These are phyloP conservation scores for Yarrowia sp. DNA, from an alignment of 805 yeast genomes.

Conservation along the genomic window DNA sequence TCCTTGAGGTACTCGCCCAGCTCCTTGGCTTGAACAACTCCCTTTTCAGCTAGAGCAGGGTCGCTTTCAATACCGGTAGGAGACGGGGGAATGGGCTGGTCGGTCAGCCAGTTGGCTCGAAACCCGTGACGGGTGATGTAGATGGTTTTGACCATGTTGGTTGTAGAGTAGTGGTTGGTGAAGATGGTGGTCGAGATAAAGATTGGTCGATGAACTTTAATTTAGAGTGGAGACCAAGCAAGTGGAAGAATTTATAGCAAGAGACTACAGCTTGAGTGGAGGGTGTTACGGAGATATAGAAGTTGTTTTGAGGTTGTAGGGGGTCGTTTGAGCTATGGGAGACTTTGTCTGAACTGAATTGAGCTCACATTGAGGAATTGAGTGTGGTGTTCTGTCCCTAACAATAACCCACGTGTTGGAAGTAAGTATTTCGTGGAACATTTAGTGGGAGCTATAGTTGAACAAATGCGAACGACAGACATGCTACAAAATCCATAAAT, in stretches of 20 bases:
- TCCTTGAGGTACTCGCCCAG: slow-evolving; percentile 56
- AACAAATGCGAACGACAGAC: too few relatives aligned
- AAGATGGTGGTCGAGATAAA: background rate
- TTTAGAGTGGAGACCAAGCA: background rate
- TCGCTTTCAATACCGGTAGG: slow-evolving; percentile 92
- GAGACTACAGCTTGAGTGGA: too few relatives aligned
- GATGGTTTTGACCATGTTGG: slow-evolving; percentile 35
- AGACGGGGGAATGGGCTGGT: slow-evolving; percentile 56
- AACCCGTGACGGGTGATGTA: slow-evolving; percentile 62
- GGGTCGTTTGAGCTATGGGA: too few relatives aligned
- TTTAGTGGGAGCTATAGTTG: too few relatives aligned
- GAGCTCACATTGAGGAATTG: too few relatives aligned
- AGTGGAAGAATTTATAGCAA: background rate
- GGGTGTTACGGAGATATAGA: too few relatives aligned
- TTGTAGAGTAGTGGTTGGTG: background rate
- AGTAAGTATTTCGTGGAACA: too few relatives aligned
- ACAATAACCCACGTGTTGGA: too few relatives aligned
- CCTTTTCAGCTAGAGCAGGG: slow-evolving; percentile 83
- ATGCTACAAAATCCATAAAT: too few relatives aligned
- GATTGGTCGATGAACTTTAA: background rate
- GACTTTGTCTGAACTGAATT: too few relatives aligned
- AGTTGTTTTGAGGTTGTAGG: too few relatives aligned
- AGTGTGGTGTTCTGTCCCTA: too few relatives aligned
- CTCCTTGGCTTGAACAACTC: slow-evolving; percentile 82
- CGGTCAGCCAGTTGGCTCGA: slow-evolving; percentile 77